These are phyloP conservation scores for Penicillium sp. DNA, from an alignment of 2,329 filamentous ascomycete genomes.

Conservation along the genomic window DNA sequence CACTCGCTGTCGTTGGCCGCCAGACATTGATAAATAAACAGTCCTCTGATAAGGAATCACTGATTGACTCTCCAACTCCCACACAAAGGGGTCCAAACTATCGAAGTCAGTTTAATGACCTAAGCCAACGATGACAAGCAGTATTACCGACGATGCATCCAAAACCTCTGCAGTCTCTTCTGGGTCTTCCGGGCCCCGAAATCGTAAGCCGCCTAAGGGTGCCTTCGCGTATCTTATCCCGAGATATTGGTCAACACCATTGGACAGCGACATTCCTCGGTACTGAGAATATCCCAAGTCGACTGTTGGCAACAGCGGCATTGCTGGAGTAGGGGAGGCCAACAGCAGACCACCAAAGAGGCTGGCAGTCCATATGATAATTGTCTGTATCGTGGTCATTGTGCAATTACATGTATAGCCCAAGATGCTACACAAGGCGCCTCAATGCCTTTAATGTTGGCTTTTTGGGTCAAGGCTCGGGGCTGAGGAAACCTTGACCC, in stretches of 20 bases:
- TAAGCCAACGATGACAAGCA: not conserved
- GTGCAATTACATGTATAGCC: too few species aligned
- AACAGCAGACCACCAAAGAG: constrained; percentile 8
- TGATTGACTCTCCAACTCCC: constrained; percentile 63
- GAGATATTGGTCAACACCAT: constrained; percentile 65
- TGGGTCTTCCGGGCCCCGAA: constrained; percentile 63
- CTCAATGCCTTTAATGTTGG: not conserved
- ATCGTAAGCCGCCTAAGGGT: constrained; percentile 61
- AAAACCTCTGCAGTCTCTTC: constrained; percentile 33
- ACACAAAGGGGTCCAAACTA: constrained; percentile 53
- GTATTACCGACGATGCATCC: constrained; percentile 49
- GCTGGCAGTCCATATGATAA: not conserved
- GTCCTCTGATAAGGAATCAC: constrained; percentile 44
- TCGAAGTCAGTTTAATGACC: not conserved
- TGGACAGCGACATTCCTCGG: constrained; percentile 50
- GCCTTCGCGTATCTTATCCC: constrained; percentile 69
- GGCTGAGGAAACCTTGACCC: not conserved
- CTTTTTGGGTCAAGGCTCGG: not conserved
- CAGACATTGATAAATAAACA: constrained; percentile 36
- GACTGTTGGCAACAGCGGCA: constrained; percentile 35
- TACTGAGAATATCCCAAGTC: constrained; percentile 65
- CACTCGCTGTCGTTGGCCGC: constrained; percentile 26
- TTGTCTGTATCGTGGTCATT: not conserved
- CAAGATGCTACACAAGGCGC: too few species aligned
- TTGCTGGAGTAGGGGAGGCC: constrained; percentile 2